Conservation (phyloP, 202 grass and related monocot genomes). For the Setaria viridis region DNA sequence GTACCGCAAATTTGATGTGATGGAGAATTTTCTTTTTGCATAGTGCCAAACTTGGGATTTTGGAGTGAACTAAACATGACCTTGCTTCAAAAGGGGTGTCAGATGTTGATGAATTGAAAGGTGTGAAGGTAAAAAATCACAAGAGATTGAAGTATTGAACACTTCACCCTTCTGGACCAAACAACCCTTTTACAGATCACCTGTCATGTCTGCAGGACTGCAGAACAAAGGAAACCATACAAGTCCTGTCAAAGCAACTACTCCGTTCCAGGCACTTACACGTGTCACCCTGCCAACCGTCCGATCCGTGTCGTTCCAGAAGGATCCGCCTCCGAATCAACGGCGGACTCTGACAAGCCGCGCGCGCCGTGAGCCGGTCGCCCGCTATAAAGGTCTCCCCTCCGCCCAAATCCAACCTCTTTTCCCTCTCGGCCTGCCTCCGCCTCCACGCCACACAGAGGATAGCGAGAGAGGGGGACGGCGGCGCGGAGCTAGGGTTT, state of each 20-base stretch:
- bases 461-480: conserved; percentile 12
- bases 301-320: conserved; percentile 49
- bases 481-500: conserved; percentile 61
- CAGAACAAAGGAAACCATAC: neutral
- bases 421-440: conserved; percentile 1
- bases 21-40: too few species aligned
- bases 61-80: too few species aligned
- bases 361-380: neutral
- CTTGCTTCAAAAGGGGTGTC: neutral
- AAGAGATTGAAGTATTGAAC: neutral
- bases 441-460: neutral
- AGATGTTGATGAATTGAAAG: neutral
- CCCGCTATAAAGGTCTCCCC: conserved; percentile 34
- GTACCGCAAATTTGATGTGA: too few species aligned
- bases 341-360: conserved; percentile 32
- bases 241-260: neutral
- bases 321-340: conserved; percentile 56
- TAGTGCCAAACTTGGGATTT: too few species aligned
- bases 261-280: neutral
- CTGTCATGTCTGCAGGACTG: neutral
- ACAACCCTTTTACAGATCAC: neutral
- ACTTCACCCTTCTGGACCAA: neutral
- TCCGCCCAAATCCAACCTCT: neutral
- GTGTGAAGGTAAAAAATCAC: neutral
- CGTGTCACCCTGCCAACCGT: neutral